Percentiles rank a stretch among this genome's conserved stretches.
Evolutionary conservation across 306 rosid species (phyloP).

Genomic region (Echinosophora koreensis): DNA sequence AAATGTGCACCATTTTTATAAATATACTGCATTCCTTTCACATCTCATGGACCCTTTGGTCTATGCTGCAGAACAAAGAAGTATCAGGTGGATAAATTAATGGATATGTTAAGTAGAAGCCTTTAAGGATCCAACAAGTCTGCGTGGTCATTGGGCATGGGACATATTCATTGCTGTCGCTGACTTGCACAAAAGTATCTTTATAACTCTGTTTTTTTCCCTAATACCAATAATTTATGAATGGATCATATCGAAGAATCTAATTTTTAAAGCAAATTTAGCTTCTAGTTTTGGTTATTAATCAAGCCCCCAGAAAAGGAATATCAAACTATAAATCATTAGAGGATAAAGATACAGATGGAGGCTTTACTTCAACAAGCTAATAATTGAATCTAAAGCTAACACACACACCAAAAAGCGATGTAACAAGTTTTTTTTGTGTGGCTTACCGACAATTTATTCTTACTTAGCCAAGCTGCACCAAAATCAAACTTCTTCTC

Average conservation of each 20-base stretch:
- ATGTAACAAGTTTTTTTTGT: background rate
- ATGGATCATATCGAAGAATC: conserved; percentile 24
- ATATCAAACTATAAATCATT: conserved; percentile 42
- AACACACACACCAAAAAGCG: background rate
- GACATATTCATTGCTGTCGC: conserved; percentile 45
- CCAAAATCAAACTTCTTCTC: conserved; percentile 5
- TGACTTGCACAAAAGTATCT: conserved; percentile 44
- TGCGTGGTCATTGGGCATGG: conserved; percentile 47
- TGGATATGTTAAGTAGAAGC: conserved; percentile 7
- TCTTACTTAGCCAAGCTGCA: background rate
- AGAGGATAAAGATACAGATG: conserved; percentile 28
- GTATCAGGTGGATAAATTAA: background rate
- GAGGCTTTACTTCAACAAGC: conserved; percentile 4
- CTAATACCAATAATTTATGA: conserved; percentile 27
- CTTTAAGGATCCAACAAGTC: background rate
- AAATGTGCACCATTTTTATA: background rate
- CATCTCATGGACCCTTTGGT: conserved; percentile 28
- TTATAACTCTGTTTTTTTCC: conserved; percentile 11
- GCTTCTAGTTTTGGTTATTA: conserved; percentile 40
- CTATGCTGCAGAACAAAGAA: background rate
- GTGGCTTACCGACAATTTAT: background rate
- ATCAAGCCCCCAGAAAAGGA: conserved; percentile 36
- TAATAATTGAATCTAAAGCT: conserved; percentile 33
- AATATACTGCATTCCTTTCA: conserved; percentile 3
- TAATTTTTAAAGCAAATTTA: conserved; percentile 34